Percentiles rank a stretch among this genome's conserved stretches.
phyloP scores from a whole-genome alignment of 371 early-diverging fungal species.

The Mucor sp. region DNA sequence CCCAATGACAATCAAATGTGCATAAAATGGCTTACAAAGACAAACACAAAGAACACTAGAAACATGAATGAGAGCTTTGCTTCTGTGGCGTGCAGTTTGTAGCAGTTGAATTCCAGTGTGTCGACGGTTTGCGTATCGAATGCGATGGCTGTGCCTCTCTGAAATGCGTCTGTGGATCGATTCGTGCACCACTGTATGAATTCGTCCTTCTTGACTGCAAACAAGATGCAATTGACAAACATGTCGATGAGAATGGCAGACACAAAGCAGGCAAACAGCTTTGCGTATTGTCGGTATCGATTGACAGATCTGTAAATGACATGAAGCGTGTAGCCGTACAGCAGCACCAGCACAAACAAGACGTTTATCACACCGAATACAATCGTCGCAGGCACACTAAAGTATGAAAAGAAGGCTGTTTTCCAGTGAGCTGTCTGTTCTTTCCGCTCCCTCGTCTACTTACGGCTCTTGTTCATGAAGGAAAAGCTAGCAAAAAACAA shows the following conservation, averaged over 20 bases:
- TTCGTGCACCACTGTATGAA: background rate
- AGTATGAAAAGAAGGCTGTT: slow-evolving; percentile 29
- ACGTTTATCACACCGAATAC: slow-evolving; percentile 27
- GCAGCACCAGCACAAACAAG: slow-evolving; percentile 18
- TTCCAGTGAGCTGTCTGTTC: background rate
- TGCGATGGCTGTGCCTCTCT: background rate
- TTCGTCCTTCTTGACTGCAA: slow-evolving; percentile 3
- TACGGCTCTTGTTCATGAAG: slow-evolving; percentile 26
- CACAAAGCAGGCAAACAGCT: slow-evolving; percentile 8
- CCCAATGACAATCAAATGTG: background rate
- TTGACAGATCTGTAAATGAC: background rate
- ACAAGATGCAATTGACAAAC: slow-evolving; percentile 7
- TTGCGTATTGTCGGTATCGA: slow-evolving; percentile 8
- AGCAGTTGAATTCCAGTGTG: slow-evolving; percentile 8
- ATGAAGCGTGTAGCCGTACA: slow-evolving; percentile 19
- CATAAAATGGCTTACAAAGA: slow-evolving; percentile 10
- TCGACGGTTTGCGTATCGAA: background rate
- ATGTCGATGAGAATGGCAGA: slow-evolving; percentile 1
- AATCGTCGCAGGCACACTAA: slow-evolving; percentile 16
- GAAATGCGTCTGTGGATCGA: background rate
- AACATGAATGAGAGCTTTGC: slow-evolving; percentile 8
- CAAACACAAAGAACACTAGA: background rate
- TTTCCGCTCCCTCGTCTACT: background rate
- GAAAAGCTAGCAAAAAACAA: slow-evolving; percentile 25
- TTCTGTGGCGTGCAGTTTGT: background rate